Base-by-base conservation (phyloP, 169 alveolate genomes). In the Blepharisma undulans region DNA sequence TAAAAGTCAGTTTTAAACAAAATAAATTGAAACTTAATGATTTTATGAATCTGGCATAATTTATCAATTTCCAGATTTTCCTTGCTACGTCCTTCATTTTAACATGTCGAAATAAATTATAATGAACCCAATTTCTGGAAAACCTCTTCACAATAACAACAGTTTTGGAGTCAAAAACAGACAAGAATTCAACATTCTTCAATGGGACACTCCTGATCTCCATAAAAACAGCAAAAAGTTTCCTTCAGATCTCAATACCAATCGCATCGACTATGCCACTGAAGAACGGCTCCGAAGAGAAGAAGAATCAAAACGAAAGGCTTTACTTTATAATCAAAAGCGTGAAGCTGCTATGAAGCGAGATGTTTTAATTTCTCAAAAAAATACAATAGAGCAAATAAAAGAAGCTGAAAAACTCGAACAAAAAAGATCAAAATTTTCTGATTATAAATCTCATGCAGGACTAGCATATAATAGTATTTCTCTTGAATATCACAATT, bases 401-500 rank as follows among this genome's bases (percentile, higher is more conserved):
- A 92, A 87, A 82, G 97, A 96, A 27, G 87, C 94, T 86, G 87
- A 90, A 27, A 93, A 94, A 91, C 80, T 95, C 60, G 87, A 92
- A 16, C 61, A 91, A 93, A 92, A 89, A 93, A 94, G 81, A 92
- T 94, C 84, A 66, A 93, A 90, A 76, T 94, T 89, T 87, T 95
- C 92, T 61, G 97, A 95, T 71, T 95, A 87, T 86, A 97, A 96
- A 92, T 95, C 95, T 90, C 92, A 91, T 79, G 94, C 95, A 60
- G 96, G 97, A 5, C 90, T 95, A 81, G 98, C 98, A 3, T 97
- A 93, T 90, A 96, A 97, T 87, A 97, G 97, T 34, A 92, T 97
- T 19, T 95, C 97, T 61, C 92, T 94, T 27, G 96, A 96, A 72
- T 97, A 97, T 91, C 97, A 95, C 79, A 87, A 87, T 30, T 92